Conservation (phyloP, 768 basidiomycete species). For the Hypsizygus marmoreus region DNA sequence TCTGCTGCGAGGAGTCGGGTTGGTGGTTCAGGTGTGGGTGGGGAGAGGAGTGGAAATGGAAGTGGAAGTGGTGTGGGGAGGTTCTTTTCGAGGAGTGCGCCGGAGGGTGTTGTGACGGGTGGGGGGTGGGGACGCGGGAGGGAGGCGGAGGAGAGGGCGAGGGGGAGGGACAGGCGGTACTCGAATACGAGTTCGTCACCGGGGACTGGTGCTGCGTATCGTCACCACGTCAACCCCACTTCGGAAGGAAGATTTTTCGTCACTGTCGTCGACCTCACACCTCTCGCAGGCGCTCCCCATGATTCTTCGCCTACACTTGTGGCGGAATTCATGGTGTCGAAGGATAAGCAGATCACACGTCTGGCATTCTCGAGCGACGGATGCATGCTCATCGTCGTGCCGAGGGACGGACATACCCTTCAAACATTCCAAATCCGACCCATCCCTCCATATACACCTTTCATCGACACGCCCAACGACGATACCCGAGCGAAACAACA, state of each 20-base stretch:
- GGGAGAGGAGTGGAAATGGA: slow-evolving; percentile 20
- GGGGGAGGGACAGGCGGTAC: slow-evolving; percentile 24
- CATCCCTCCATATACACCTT: slow-evolving; percentile 11
- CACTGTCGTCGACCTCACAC: slow-evolving; percentile 55
- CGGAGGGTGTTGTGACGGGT: slow-evolving; percentile 34
- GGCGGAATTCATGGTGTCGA: slow-evolving; percentile 50
- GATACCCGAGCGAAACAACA: background rate
- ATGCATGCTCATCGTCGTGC: slow-evolving; percentile 48
- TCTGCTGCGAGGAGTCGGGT: slow-evolving; percentile 46
- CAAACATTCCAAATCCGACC: slow-evolving; percentile 47
- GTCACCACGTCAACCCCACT: too few species aligned
- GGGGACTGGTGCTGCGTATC: too few species aligned
- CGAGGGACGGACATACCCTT: slow-evolving; percentile 56
- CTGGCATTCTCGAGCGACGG: slow-evolving; percentile 58
- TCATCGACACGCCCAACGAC: background rate
- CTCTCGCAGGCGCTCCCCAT: too few species aligned
- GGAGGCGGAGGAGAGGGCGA: slow-evolving; percentile 7
- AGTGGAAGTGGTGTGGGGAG: slow-evolving; percentile 30
- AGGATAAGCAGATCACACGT: slow-evolving; percentile 46
- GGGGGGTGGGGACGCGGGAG: slow-evolving; percentile 13
- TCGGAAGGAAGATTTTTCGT: slow-evolving; percentile 28
- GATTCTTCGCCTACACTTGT: too few species aligned
- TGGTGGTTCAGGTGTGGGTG: too few species aligned
- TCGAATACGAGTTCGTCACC: slow-evolving; percentile 11
- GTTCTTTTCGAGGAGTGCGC: slow-evolving; percentile 68